Percentiles rank a stretch among this genome's conserved stretches.
These are phyloP conservation scores for Backusella luteola DNA, from an alignment of 192 early-diverging fungal genomes.

Conservation along the genomic window DNA sequence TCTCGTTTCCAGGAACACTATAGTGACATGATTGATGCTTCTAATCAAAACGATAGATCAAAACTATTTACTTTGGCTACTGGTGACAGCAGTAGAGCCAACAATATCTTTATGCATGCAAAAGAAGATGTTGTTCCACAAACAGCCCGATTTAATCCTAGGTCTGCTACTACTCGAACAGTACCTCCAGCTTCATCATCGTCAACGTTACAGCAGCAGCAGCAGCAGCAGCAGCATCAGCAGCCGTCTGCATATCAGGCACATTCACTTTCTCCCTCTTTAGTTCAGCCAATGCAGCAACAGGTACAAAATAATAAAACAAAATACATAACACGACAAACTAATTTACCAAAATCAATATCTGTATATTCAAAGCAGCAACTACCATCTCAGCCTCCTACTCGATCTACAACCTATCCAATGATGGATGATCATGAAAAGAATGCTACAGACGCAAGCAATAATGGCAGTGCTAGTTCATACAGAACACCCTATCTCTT, in stretches of 20 bases:
- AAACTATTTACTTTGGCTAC: not conserved
- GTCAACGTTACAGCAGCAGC: not conserved
- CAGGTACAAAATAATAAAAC: not conserved
- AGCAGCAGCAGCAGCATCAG: not conserved
- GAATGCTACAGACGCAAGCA: not conserved
- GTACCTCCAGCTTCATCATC: not conserved
- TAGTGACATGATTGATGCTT: conserved; percentile 6
- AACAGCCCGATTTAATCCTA: not conserved
- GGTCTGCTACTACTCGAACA: not conserved
- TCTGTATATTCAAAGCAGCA: not conserved
- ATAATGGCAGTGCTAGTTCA: not conserved
- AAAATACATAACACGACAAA: not conserved
- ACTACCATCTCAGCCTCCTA: not conserved
- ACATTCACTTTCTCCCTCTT: not conserved
- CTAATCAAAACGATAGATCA: not conserved
- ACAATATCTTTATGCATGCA: not conserved
- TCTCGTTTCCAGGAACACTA: conserved; percentile 13
- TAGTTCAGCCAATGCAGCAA: not conserved
- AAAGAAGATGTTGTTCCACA: not conserved
- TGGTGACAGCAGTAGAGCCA: not conserved
- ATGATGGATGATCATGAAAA: not conserved
- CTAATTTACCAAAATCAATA: not conserved
- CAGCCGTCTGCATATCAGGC: not conserved
- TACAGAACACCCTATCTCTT: not conserved
- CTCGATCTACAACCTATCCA: conserved; percentile 3